A percentile compares a stretch with the other conserved stretches of the same genome.
These are phyloP conservation scores for Trichoderma reesei DNA, from an alignment of 495 filamentous ascomycete species.

Conservation along the genomic window DNA sequence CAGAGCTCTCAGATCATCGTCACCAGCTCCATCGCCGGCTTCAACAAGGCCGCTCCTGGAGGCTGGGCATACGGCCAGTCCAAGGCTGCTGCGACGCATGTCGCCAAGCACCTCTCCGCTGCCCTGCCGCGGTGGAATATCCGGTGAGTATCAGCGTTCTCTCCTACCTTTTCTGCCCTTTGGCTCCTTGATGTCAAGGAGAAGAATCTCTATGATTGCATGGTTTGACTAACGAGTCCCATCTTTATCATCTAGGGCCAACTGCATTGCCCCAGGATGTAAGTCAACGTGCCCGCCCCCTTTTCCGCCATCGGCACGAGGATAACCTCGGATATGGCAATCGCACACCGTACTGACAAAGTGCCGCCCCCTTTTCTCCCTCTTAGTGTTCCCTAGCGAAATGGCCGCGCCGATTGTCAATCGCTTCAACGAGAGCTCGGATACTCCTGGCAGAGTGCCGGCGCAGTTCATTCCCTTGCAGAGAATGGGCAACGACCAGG, in stretches of 20 bases:
- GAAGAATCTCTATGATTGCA: not conserved
- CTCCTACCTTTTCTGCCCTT: conserved; percentile 20
- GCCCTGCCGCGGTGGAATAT: conserved; percentile 48
- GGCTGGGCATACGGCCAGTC: conserved; percentile 51
- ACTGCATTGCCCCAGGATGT: conserved; percentile 60
- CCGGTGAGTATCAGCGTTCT: conserved; percentile 21
- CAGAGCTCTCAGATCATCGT: conserved; percentile 55
- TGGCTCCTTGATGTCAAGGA: conserved; percentile 19
- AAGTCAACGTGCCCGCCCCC: conserved; percentile 20
- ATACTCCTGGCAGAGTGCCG: conserved; percentile 17
- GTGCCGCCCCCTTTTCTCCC: no score
- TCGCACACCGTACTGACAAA: not conserved
- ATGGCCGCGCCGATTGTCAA: conserved; percentile 44
- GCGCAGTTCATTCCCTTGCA: conserved; percentile 22
- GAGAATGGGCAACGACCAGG: conserved; percentile 29
- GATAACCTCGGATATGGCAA: not conserved
- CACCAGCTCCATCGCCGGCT: conserved; percentile 52
- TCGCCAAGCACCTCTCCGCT: conserved; percentile 52
- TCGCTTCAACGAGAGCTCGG: conserved; percentile 22
- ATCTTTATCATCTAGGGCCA: conserved; percentile 29
- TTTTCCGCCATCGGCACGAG: not conserved
- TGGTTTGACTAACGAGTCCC: not conserved
- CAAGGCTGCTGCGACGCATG: conserved; percentile 54
- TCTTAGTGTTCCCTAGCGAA: conserved; percentile 51
- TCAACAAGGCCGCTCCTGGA: conserved; percentile 44